Evolutionary conservation across 441 rosid species (phyloP), one percentile per base, ranked within the genome.

Genomic region (Populus hybrid): DNA sequence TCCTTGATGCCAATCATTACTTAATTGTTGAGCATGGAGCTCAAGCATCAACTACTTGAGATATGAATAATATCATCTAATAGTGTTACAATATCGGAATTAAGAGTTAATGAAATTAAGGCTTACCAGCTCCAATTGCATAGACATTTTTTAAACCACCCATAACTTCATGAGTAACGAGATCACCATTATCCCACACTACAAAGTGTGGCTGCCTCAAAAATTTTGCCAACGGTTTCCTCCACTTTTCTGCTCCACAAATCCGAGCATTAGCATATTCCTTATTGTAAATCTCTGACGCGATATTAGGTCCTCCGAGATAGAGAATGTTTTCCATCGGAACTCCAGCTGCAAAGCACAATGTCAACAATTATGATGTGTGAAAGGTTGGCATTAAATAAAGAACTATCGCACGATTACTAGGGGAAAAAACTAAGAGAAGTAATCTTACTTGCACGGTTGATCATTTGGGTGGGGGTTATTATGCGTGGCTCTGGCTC

Each of bases 181-280:
- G 88, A 70, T 87, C 90, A 80, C 92, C 90, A 66, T 95, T 95
- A 82, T 95, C 99, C 98, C 99, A 95, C 36, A 95, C 99, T n/a
- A 91, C 87, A 68, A 94, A 95, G 81, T 95, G 97, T 12, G 99
- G 90, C 70, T 94, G 99, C 86, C 98, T 90, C 75, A 95, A 76
- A 81, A 95, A 94, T 85, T 89, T 94, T 3, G 98, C 97, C 67
- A 95, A 76, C 35, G 95, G 89, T 73, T 92, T 94, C 86, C 98
- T 94, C 99, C 99, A 95, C 84, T 88, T 94, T 28, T 85, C 93
- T 65, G 95, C 94, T 77, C 99, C 98, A 61, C 99, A 95, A 78
- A 95, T 94, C 80, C 99, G 91, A 73, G 99, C 99, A 89, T 95
- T 94, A n/a, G 97, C 99, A 80, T 95, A 95, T 80, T 95, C 99